Evolutionary conservation across 768 basidiomycete genomes (phyloP).

Genomic region (Hygrophorus russula): DNA sequence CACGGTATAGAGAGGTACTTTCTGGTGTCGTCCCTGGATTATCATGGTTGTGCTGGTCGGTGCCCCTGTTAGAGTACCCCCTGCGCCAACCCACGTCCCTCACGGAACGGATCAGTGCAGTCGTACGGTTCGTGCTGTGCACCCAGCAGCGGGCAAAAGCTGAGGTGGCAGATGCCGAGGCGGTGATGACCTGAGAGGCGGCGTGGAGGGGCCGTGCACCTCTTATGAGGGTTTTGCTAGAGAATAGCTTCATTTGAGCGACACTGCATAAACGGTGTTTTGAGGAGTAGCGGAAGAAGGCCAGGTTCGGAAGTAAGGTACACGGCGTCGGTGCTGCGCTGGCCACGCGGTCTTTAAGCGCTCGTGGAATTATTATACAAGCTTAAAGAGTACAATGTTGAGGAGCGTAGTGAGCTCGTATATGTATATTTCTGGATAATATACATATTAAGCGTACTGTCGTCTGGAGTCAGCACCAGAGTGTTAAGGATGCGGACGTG

Average conservation of each 20-base stretch:
- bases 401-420: too few species aligned
- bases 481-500: neutral
- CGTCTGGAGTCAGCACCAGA: neutral
- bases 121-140: slow-evolving; percentile 41
- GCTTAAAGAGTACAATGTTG: too few species aligned
- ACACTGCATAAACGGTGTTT: too few species aligned
- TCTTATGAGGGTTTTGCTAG: slow-evolving; percentile 41
- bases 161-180: slow-evolving; percentile 33
- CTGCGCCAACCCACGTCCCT: slow-evolving; percentile 22
- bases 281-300: too few species aligned
- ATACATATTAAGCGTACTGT: slow-evolving; percentile 5
- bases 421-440: too few species aligned
- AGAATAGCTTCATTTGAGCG: slow-evolving; percentile 29
- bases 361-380: too few species aligned
- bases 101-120: slow-evolving; percentile 34
- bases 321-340: too few species aligned
- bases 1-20: slow-evolving; percentile 42
- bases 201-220: slow-evolving; percentile 45
- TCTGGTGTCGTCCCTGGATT: slow-evolving; percentile 14
- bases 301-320: too few species aligned
- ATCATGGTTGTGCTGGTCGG: slow-evolving; percentile 9
- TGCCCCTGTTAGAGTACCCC: slow-evolving; percentile 25
- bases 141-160: slow-evolving; percentile 42
- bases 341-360: too few species aligned
- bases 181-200: slow-evolving; percentile 44